phyloP scores from a whole-genome alignment of 768 basidiomycete species.

The Tubosaeta brunneosetosa region DNA sequence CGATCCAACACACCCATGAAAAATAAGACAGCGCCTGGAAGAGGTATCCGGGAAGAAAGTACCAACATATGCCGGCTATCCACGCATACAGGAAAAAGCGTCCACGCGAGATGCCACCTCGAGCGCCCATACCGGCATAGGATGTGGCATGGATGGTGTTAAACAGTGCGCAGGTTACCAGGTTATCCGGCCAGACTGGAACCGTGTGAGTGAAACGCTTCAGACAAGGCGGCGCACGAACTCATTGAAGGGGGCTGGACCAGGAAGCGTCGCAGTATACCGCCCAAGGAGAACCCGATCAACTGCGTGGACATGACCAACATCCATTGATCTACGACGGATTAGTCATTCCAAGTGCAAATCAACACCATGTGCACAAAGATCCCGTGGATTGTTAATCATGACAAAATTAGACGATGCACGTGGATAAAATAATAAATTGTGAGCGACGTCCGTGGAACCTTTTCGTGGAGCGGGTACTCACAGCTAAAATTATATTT shows the following conservation, averaged over 20 bases:
- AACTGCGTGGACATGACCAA: slow-evolving; percentile 69
- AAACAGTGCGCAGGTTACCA: slow-evolving; percentile 67
- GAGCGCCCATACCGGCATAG: slow-evolving; percentile 40
- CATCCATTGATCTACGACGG: slow-evolving; percentile 48
- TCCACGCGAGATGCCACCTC: slow-evolving; percentile 48
- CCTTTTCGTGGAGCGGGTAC: slow-evolving; percentile 8
- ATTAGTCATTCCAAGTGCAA: neutral
- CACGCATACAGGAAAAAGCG: slow-evolving; percentile 48
- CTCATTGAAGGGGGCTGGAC: slow-evolving; percentile 65
- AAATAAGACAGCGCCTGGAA: slow-evolving; percentile 63
- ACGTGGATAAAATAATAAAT: neutral
- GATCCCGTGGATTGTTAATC: neutral
- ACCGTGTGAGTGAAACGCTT: neutral
- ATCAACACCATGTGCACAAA: neutral
- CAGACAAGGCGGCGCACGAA: slow-evolving; percentile 19
- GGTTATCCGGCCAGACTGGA: slow-evolving; percentile 68
- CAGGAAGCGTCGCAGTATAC: slow-evolving; percentile 56
- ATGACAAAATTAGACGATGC: neutral
- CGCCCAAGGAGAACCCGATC: slow-evolving; percentile 60
- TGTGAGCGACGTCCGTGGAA: neutral
- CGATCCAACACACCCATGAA: slow-evolving; percentile 64
- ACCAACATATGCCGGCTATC: slow-evolving; percentile 34
- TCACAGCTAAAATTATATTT: slow-evolving; percentile 47
- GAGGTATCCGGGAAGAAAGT: slow-evolving; percentile 69
- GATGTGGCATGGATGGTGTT: slow-evolving; percentile 65